Base-by-base conservation (phyloP, 2,329 filamentous ascomycete species). In the Grosmannia serpens region DNA sequence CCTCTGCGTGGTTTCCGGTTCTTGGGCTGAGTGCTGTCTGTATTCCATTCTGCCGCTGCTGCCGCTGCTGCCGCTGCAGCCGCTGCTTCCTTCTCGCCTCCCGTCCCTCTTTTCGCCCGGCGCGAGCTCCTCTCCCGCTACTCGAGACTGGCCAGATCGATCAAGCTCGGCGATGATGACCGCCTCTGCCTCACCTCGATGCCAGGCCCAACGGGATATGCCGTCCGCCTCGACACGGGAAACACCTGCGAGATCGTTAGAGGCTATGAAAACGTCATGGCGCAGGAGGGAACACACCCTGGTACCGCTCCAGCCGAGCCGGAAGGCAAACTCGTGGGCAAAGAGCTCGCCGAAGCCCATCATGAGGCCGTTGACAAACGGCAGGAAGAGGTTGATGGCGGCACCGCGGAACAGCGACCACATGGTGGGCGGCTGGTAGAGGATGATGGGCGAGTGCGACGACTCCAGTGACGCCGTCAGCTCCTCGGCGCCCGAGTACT, bases 311-410 rank as follows among this genome's bases (percentile, higher is more conserved):
- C 94, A 99, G 61, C 94, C 94, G 65, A 97, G 76, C 67, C 92
- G 79, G 69, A 92, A 99, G 1, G 94, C 94, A 55, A 89, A 87
- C 75, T 99, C 94, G 69, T 99, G 94, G 58, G 94, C 94, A 72
- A 99, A 92, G 56, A 99, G 75, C 75, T 99, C 94, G 65, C 94
- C 94, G 68, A 99, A 96, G 2, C 94, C 94, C 67, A 99, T 75
- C 94, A 99, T 99, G 78, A 99, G 82, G 53, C 94, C 94, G 74
- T 99, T 99, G 68, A 99, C 84, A 68, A 99, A 99, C 0, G 94
- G 94, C 24, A 99, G 75, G 1, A 99, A 67, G n/a, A 99, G 77
- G 71, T 99, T 99, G 74, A 99, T 99, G 7, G 91, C 91, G 20
- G 91, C 89, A 44, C 94, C 90, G 58, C 92, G 84, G 58, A 96